These are phyloP conservation scores for Hysterium pulicare DNA, from an alignment of 2,329 filamentous ascomycete species.

Conservation along the genomic window DNA sequence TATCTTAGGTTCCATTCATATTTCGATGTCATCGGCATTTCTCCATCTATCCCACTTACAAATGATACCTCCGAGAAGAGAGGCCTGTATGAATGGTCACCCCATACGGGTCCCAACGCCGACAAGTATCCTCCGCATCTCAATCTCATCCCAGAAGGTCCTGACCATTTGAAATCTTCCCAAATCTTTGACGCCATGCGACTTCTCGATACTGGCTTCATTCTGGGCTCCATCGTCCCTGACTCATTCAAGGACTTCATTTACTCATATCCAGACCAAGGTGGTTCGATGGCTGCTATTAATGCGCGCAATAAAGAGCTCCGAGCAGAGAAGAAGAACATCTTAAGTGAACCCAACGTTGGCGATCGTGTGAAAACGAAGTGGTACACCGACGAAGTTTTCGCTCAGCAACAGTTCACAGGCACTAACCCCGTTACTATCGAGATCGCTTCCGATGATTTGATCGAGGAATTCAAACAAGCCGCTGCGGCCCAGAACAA, in stretches of 20 bases:
- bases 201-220: too few species aligned
- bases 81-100: too few species aligned
- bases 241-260: neutral
- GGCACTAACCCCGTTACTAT: slow-evolving; percentile 47
- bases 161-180: too few species aligned
- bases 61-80: too few species aligned
- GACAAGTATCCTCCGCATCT: too few species aligned
- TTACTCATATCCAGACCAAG: neutral
- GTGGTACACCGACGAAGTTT: slow-evolving; percentile 45
- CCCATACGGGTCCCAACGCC: too few species aligned
- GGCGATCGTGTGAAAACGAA: slow-evolving; percentile 26
- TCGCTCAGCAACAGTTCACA: slow-evolving; percentile 46
- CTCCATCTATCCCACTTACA: too few species aligned
- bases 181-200: too few species aligned
- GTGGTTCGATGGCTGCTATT: too few species aligned
- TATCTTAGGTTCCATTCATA: too few species aligned
- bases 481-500: slow-evolving; percentile 31
- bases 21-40: too few species aligned
- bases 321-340: neutral
- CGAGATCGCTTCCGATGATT: slow-evolving; percentile 25
- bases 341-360: slow-evolving; percentile 16
- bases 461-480: slow-evolving; percentile 32
- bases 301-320: neutral
- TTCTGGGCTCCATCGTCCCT: neutral
- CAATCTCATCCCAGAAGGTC: too few species aligned